A percentile compares a stretch with the other conserved stretches of the same genome.
These are phyloP conservation scores for Rubia occidens DNA, from an alignment of 305 asterid species.

Conservation along the genomic window DNA sequence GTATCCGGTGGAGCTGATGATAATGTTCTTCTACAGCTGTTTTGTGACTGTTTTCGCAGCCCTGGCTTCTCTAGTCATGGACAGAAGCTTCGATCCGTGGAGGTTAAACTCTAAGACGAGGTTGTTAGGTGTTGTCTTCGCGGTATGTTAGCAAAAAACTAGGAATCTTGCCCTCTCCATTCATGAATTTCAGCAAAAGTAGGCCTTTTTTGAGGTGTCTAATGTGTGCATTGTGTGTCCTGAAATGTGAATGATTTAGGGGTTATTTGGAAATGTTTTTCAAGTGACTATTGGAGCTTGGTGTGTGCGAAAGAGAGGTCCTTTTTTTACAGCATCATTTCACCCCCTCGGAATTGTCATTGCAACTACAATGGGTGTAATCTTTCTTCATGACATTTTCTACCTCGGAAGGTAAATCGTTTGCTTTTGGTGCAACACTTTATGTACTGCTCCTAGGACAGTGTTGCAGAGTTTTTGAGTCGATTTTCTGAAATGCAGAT, in stretches of 20 bases:
- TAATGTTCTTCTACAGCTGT: conserved; percentile 80
- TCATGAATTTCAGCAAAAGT: neutral
- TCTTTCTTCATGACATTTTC: conserved; percentile 49
- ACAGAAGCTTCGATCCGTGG: conserved; percentile 51
- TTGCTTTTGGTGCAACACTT: neutral
- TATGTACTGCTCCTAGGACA: too few species aligned
- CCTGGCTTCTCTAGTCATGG: conserved; percentile 42
- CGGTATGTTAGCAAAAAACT: conserved; percentile 33
- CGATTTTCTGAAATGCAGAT: neutral
- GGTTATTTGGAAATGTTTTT: conserved; percentile 66
- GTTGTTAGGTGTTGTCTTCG: conserved; percentile 58
- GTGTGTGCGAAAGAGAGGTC: conserved; percentile 71
- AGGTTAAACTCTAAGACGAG: conserved; percentile 53
- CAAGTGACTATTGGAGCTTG: conserved; percentile 57
- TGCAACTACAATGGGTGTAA: conserved; percentile 44
- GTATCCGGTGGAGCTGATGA: conserved; percentile 68
- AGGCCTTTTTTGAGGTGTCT: neutral
- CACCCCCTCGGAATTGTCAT: conserved; percentile 72
- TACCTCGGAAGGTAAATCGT: conserved; percentile 62
- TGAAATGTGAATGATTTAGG: conserved; percentile 26
- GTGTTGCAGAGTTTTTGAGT: neutral
- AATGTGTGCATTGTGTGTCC: neutral
- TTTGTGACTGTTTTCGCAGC: conserved; percentile 66
- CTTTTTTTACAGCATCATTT: conserved; percentile 72
- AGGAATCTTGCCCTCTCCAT: neutral